These are phyloP conservation scores for Vigna reflexopilosa DNA, from an alignment of 306 rosid genomes.

Conservation along the genomic window DNA sequence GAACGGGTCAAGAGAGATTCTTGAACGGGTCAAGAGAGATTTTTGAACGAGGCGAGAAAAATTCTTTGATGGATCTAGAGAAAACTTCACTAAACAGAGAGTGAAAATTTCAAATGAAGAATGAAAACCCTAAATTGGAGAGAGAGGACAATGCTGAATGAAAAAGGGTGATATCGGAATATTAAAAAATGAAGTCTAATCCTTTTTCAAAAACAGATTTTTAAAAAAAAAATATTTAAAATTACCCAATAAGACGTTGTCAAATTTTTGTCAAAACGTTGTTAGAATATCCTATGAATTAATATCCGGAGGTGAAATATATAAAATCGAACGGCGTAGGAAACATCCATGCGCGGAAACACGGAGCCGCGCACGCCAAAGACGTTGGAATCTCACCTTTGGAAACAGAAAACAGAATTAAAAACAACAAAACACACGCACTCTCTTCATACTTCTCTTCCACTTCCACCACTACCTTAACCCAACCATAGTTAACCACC, in stretches of 20 bases:
- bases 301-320: background rate
- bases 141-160: fast-evolving
- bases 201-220: too few relatives aligned
- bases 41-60: too few relatives aligned
- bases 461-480: slow-evolving; percentile 40
- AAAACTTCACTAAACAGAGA: fast-evolving
- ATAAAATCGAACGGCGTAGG: slow-evolving; percentile 66
- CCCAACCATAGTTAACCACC: slow-evolving; percentile 57
- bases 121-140: too few relatives aligned
- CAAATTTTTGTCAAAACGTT: too few relatives aligned
- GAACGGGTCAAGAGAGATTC: too few relatives aligned
- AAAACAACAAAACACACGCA: background rate
- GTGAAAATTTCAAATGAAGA: too few relatives aligned
- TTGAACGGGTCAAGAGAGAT: too few relatives aligned
- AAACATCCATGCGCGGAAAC: slow-evolving; percentile 92
- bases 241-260: too few relatives aligned
- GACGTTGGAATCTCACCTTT: slow-evolving; percentile 80
- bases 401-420: slow-evolving; percentile 34
- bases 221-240: too few relatives aligned
- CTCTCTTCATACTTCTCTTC: slow-evolving; percentile 33
- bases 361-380: slow-evolving; percentile 98
- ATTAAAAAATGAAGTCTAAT: too few relatives aligned
- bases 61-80: fast-evolving
- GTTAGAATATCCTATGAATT: too few relatives aligned
- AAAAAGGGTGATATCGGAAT: fast-evolving